Base-by-base conservation (phyloP, 192 early-diverging fungal species). In the Umbelopsis ramanniana region DNA sequence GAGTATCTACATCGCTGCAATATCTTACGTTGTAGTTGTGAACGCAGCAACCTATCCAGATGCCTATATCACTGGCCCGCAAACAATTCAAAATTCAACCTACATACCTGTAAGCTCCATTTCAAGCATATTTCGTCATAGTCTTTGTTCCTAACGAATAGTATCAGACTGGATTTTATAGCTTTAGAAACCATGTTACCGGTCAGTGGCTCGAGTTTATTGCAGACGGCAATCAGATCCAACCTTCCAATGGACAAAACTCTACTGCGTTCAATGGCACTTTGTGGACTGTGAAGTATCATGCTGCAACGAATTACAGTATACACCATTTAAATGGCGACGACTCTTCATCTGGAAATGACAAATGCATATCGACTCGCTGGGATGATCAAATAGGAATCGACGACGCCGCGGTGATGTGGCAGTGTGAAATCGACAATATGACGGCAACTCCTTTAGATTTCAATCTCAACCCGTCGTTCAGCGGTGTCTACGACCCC, bases 131-230 rank as follows among this genome's bases (percentile, higher is more conserved):
- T 19, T 43, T 45, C 26, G 11, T 37, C 57, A 38, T n/a, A 19
- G 11, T 17, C 33, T 48, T 37, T 66, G 22, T 46, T 2, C 2
- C 55, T 72, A 10, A n/a, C 29, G 29, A 19, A 43, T 43, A n/a
- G n/a, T 12, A 43, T 6, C 45, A 72, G 74, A 75, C 74, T 22
- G 74, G 74, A 2, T 75, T 70, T 52, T 75, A 75, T 52, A 70
- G 37, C 23, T 75, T 75, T 66, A 35, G 68, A 33, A 67, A 70
- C 23, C 67, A 69, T 63, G 68, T 52, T n/a, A 75, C 74, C 29
- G 68, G 68, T 10, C 52, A 75, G 33, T 75, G 68, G 38, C 54
- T 75, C 17, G 67, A 75, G n/a, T 75, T 75, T 52, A 75, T 75
- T 8, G 48, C 69, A 22, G 29, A 37, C 21, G 43, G 46, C 6